phyloP scores from a whole-genome alignment of 768 basidiomycete species.

The Podaxis carcinomalis region DNA sequence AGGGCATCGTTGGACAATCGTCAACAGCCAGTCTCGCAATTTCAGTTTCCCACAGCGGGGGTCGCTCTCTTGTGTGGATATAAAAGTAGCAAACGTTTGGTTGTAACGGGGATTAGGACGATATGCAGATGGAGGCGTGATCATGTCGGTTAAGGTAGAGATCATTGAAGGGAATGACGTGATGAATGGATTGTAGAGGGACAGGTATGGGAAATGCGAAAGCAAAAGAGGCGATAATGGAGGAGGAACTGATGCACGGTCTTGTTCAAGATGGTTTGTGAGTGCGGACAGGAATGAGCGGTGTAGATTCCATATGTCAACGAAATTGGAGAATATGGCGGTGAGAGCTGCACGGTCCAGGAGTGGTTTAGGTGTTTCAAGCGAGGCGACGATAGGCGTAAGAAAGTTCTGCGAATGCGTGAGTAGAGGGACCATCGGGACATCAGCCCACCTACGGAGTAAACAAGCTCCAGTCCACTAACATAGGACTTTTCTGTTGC shows the following conservation, averaged over 20 bases:
- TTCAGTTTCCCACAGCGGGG: conserved; percentile 70
- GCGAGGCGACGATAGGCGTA: conserved; percentile 69
- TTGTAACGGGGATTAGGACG: conserved; percentile 40
- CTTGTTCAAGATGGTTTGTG: conserved; percentile 32
- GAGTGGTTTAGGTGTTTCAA: conserved; percentile 66
- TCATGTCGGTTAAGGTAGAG: conserved; percentile 51
- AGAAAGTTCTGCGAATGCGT: conserved; percentile 62
- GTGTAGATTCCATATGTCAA: conserved; percentile 89
- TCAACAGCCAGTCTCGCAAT: conserved; percentile 81
- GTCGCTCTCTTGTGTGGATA: conserved; percentile 62
- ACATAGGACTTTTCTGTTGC: conserved; percentile 81
- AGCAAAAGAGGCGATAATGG: conserved; percentile 47
- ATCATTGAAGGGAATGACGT: conserved; percentile 71
- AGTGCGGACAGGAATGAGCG: conserved; percentile 67
- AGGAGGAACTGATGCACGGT: conserved; percentile 23
- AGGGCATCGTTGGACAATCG: conserved; percentile 85
- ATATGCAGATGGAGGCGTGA: conserved; percentile 35
- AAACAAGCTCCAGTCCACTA: conserved; percentile 77
- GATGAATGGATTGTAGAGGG: conserved; percentile 82
- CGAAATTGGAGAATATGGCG: conserved; percentile 80
- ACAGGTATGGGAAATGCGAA: conserved; percentile 84
- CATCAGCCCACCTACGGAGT: conserved; percentile 51
- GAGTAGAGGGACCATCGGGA: neutral
- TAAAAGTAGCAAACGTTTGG: conserved; percentile 55
- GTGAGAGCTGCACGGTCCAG: conserved; percentile 66